Evolutionary conservation across 768 basidiomycete genomes (phyloP), one percentile per base, ranked within the genome.

Genomic region (Lactifluus volemus): DNA sequence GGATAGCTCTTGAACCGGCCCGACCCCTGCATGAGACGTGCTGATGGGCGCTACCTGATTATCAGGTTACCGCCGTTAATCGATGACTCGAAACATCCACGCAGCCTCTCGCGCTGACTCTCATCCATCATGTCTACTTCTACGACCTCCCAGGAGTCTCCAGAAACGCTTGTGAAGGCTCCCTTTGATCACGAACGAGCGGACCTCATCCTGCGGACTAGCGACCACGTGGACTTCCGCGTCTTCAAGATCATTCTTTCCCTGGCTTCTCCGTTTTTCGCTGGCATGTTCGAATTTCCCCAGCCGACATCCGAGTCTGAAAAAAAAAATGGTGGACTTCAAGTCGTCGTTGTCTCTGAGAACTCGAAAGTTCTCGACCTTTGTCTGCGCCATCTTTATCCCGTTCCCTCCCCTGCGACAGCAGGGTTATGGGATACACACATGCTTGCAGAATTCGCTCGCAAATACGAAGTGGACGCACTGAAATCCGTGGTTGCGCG

Each of bases 381-480:
- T 3, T 30, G 44, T 12, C 53, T 65, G 17, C 61, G 64, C 54
- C 58, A 58, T n/a, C 47, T 53, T 36, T 65, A 65, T 32, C 57
- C 61, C 0, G n/a, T 59, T 4, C 47, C 17, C 14, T 19, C 45
- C 1, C 62, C 62, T 11, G 7, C 9, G 1, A 11, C 29, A 1
- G 11, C 32, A n/a, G 25, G 12, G 21, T 49, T 63, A 12, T 4
- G 21, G 12, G 54, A 29, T 14, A 55, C 51, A 17, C 25, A 25
- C n/a, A 15, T 34, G 47, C 50, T 65, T 25, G 34, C 55, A 2
- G 50, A 63, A n/a, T 64, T 60, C 29, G 29, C 54, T 2, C 58
- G 49, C 53, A 65, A 65, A 55, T 65, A 65, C 44, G 57, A 50
- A 8, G 55, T 65, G 17, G 41, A 59, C 1, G 41, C n/a, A 29